A percentile compares a stretch with the other conserved stretches of the same genome.
Evolutionary conservation across 164 flowering plant genomes (phyloP).

Genomic region (Liquidambar formosana): DNA sequence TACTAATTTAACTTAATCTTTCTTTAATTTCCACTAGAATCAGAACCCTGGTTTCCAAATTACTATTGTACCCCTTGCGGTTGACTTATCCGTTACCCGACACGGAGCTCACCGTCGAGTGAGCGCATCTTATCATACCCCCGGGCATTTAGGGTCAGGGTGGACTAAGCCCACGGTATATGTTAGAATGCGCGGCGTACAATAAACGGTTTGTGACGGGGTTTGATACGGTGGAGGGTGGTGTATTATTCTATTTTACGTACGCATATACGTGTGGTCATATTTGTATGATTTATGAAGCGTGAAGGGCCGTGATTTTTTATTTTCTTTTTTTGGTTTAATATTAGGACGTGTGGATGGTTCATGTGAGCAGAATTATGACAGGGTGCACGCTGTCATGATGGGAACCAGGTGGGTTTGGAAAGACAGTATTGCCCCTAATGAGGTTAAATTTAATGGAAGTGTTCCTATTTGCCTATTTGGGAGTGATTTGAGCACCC

Average conservation of each 20-base stretch:
- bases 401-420: background rate
- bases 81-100: conserved; percentile 10
- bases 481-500: too few species aligned
- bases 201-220: too few species aligned
- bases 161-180: too few species aligned
- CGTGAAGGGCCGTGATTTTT: background rate
- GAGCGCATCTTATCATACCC: too few species aligned
- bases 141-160: too few species aligned
- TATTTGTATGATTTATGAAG: too few species aligned
- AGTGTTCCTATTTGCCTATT: background rate
- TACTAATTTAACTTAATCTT: background rate
- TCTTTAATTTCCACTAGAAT: background rate
- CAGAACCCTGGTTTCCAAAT: conserved; percentile 3
- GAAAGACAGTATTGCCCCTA: background rate
- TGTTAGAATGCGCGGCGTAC: too few species aligned
- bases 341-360: background rate
- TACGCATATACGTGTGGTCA: background rate
- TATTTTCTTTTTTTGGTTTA: too few species aligned
- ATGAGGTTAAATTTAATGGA: too few species aligned
- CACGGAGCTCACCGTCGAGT: background rate
- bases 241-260: too few species aligned
- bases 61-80: conserved; percentile 9
- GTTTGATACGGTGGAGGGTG: too few species aligned
- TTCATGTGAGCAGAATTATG: background rate
- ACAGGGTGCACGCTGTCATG: background rate